Conservation (phyloP, 441 rosid species). For the Adansonia madagascariensis region DNA sequence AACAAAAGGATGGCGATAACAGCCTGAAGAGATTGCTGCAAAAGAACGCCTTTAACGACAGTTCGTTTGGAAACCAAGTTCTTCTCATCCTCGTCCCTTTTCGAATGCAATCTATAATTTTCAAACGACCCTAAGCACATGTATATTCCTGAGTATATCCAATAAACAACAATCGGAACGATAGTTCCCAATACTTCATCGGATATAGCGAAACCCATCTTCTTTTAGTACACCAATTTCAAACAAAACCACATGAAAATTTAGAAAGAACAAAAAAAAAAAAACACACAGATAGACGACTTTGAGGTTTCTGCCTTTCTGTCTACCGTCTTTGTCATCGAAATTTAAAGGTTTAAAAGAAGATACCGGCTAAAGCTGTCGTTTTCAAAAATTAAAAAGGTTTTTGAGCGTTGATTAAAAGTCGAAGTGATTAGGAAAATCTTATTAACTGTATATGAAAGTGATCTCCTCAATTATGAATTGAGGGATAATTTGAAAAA, state of each 20-base stretch:
- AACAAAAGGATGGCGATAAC: slow-evolving; percentile 75
- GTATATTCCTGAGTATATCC: slow-evolving; percentile 76
- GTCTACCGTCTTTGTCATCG: background rate
- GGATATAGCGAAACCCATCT: slow-evolving; percentile 9
- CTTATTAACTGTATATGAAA: too few species aligned
- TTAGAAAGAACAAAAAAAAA: background rate
- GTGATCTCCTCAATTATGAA: too few species aligned
- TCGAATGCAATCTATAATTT: slow-evolving; percentile 71
- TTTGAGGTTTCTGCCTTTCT: background rate
- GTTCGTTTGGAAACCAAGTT: slow-evolving; percentile 70
- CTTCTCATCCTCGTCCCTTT: slow-evolving; percentile 75
- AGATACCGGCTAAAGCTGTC: background rate
- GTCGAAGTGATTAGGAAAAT: too few species aligned
- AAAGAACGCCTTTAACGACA: slow-evolving; percentile 79
- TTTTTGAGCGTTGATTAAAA: too few species aligned
- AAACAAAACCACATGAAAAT: slow-evolving; percentile 55
- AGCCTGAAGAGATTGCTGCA: slow-evolving; percentile 80
- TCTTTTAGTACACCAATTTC: slow-evolving; percentile 37
- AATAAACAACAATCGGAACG: slow-evolving; percentile 69
- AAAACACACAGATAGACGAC: background rate
- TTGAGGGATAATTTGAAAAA: too few species aligned
- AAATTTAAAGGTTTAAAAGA: background rate
- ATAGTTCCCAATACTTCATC: slow-evolving; percentile 57
- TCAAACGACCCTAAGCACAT: slow-evolving; percentile 53
- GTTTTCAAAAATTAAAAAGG: background rate